These are phyloP conservation scores for Plasmodium sp. DNA, from an alignment of 169 alveolate species.

Conservation along the genomic window DNA sequence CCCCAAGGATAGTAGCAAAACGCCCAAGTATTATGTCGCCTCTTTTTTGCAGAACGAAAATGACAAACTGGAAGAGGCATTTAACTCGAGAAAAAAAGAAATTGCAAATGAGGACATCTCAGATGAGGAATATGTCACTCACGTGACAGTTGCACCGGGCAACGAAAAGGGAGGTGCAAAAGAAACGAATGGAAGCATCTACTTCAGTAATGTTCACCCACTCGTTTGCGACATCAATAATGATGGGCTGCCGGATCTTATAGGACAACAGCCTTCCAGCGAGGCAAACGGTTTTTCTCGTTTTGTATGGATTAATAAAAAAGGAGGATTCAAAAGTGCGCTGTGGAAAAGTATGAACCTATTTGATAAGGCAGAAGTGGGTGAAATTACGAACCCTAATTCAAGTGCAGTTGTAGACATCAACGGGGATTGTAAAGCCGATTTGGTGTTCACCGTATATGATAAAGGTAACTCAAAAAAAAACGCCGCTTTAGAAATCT, in stretches of 20 bases:
- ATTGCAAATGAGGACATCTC: slow-evolving; percentile 13
- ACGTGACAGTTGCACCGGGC: not conserved
- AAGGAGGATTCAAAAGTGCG: slow-evolving; percentile 70
- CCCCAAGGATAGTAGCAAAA: slow-evolving; percentile 9
- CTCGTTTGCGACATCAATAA: slow-evolving; percentile 87
- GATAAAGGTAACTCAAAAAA: slow-evolving; percentile 39
- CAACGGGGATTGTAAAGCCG: slow-evolving; percentile 90
- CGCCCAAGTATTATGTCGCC: slow-evolving; percentile 7
- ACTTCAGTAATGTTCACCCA: slow-evolving; percentile 83
- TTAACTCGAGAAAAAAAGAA: slow-evolving; percentile 58
- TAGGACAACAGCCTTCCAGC: slow-evolving; percentile 74
- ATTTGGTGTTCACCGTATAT: slow-evolving; percentile 83
- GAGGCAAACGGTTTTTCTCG: slow-evolving; percentile 67
- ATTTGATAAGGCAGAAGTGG: slow-evolving; percentile 64
- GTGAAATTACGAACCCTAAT: slow-evolving; percentile 82
- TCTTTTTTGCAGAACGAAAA: slow-evolving; percentile 70
- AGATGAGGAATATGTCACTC: not conserved
- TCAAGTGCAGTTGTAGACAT: slow-evolving; percentile 89
- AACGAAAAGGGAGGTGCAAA: not conserved
- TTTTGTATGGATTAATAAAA: slow-evolving; percentile 81
- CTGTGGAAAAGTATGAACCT: slow-evolving; percentile 66
- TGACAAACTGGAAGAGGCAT: slow-evolving; percentile 54
- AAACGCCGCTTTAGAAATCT: slow-evolving; percentile 55
- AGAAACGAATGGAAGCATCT: slow-evolving; percentile 14
- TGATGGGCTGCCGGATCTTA: slow-evolving; percentile 86